Conservation (phyloP, 1,284 basidiomycete species). For the Vanrija sp. region DNA sequence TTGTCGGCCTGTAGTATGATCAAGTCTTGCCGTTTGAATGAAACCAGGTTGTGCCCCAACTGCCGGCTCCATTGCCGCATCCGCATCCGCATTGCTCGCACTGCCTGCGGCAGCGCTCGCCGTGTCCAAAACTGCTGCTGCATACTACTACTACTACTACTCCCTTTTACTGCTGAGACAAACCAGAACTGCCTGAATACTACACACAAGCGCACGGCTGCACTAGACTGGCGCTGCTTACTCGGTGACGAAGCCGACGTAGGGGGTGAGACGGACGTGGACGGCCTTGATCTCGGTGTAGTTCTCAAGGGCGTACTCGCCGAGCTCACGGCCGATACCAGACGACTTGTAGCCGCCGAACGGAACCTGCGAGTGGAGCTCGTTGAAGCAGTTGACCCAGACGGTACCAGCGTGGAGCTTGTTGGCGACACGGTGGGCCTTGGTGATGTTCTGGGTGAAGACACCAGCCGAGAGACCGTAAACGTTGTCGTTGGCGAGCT, state of each 20-base stretch:
- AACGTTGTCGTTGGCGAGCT: slow-evolving; percentile 73
- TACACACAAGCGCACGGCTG: too few species aligned
- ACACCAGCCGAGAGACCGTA: slow-evolving; percentile 87
- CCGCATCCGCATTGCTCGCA: too few species aligned
- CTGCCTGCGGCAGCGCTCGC: too few species aligned
- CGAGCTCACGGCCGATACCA: slow-evolving; percentile 41
- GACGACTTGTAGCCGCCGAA: slow-evolving; percentile 77
- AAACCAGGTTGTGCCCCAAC: too few species aligned
- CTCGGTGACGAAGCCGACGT: slow-evolving; percentile 14
- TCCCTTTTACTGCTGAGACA: too few species aligned
- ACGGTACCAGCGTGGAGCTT: slow-evolving; percentile 66
- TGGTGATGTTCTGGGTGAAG: slow-evolving; percentile 73
- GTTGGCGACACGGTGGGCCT: slow-evolving; percentile 70
- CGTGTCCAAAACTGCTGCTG: too few species aligned
- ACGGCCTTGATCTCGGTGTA: slow-evolving; percentile 82
- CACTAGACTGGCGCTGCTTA: background rate
- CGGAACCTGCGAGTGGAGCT: slow-evolving; percentile 62
- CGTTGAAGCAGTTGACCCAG: slow-evolving; percentile 71
- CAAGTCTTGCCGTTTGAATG: too few species aligned
- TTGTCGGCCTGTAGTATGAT: too few species aligned
- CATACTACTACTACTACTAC: too few species aligned
- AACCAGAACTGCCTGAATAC: too few species aligned
- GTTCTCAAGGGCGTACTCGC: slow-evolving; percentile 72
- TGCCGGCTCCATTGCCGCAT: too few species aligned
- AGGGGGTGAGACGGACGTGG: slow-evolving; percentile 60